Percentiles rank a stretch among this genome's conserved stretches.
Evolutionary conservation across 805 yeast genomes (phyloP).

Genomic region (Candida dajiaensis): DNA sequence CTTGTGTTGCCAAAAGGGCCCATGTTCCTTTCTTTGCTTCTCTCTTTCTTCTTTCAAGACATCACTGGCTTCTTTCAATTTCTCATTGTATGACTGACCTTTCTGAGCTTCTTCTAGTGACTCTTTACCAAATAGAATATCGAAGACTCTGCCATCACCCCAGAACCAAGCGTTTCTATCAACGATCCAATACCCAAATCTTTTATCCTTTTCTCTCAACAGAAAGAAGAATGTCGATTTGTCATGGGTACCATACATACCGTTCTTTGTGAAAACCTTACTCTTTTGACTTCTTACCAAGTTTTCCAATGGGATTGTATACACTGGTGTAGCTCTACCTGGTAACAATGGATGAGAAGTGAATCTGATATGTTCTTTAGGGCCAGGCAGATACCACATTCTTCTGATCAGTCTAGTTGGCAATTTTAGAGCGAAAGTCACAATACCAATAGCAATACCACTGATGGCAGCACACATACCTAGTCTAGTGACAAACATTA

Average conservation of each 20-base stretch:
- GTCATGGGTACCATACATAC: constrained; percentile 80
- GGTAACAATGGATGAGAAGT: constrained; percentile 76
- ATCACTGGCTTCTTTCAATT: constrained; percentile 18
- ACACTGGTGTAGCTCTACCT: constrained; percentile 64
- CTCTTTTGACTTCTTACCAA: constrained; percentile 53
- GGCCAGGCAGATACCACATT: constrained; percentile 69
- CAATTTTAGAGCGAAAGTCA: constrained; percentile 36
- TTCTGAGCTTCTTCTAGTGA: constrained; percentile 65
- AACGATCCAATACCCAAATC: constrained; percentile 57
- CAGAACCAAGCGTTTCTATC: constrained; percentile 87
- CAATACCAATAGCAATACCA: constrained; percentile 27
- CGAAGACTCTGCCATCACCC: constrained; percentile 88
- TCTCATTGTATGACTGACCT: constrained; percentile 19
- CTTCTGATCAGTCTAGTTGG: constrained; percentile 72
- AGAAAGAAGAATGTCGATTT: constrained; percentile 68
- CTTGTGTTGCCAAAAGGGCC: constrained; percentile 20
- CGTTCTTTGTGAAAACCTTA: constrained; percentile 81
- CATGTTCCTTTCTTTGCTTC: constrained; percentile 17
- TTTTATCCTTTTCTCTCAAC: constrained; percentile 49
- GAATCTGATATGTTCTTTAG: constrained; percentile 48
- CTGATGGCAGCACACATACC: constrained; percentile 38
- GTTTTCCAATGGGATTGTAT: constrained; percentile 54
- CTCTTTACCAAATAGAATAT: constrained; percentile 75
- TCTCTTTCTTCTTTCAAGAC: constrained; percentile 14
- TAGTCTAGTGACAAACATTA: constrained; percentile 30